A percentile compares a stretch with the other conserved stretches of the same genome.
phyloP scores from a whole-genome alignment of 176 grass and related monocot species.

The Oryza meridionalis region DNA sequence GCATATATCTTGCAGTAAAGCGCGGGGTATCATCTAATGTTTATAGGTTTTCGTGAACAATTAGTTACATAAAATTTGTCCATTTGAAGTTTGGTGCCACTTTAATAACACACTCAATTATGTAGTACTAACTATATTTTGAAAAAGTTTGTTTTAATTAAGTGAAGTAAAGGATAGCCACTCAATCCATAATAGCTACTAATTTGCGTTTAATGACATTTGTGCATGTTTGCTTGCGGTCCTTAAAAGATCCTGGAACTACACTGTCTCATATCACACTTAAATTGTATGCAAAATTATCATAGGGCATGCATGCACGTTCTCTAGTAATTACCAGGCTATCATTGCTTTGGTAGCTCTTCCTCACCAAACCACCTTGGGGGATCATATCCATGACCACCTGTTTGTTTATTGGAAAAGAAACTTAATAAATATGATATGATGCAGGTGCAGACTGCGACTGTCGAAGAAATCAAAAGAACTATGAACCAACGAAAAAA shows the following conservation, averaged over 20 bases:
- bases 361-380: conserved; percentile 87
- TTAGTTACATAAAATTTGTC: too few species aligned
- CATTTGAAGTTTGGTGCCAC: too few species aligned
- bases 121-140: too few species aligned
- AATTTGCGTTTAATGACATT: too few species aligned
- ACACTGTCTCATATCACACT: conserved; percentile 3
- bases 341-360: conserved; percentile 46
- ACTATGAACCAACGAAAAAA: neutral
- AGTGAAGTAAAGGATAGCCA: too few species aligned
- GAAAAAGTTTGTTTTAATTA: too few species aligned
- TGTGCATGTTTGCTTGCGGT: too few species aligned
- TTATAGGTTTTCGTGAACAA: too few species aligned
- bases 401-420: conserved; percentile 39
- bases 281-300: neutral
- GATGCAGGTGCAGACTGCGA: conserved; percentile 5
- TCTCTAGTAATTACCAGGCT: conserved; percentile 30
- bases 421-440: conserved; percentile 20
- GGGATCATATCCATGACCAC: conserved; percentile 84
- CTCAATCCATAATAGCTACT: too few species aligned
- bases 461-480: neutral
- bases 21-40: too few species aligned
- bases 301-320: neutral
- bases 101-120: too few species aligned
- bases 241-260: neutral
- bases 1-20: too few species aligned